phyloP scores from a whole-genome alignment of 202 grass and related monocot species.

The Tripidium arundinaceum region DNA sequence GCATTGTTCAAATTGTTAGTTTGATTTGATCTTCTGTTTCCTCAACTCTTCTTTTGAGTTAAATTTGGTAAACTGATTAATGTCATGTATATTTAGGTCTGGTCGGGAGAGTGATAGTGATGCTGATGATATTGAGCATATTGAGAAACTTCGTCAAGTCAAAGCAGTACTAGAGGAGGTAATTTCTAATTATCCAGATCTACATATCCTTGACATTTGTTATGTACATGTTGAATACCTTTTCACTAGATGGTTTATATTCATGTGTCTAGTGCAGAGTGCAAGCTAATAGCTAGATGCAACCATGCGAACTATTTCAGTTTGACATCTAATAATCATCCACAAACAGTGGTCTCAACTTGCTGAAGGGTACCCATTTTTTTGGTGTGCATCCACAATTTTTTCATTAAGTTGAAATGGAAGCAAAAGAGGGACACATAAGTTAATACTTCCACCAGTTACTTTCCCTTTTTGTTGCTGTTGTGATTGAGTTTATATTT shows the following conservation, averaged over 20 bases:
- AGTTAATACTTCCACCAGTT: neutral
- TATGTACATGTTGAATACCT: constrained; percentile 20
- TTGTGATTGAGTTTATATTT: neutral
- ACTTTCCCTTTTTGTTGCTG: neutral
- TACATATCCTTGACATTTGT: constrained; percentile 18
- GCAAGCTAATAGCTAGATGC: constrained; percentile 4
- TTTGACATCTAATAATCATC: no score
- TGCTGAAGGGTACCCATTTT: neutral
- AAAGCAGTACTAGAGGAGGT: constrained; percentile 99
- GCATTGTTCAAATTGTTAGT: constrained; percentile 5
- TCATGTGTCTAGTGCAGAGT: neutral
- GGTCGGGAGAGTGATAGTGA: constrained; percentile 98
- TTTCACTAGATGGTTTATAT: neutral
- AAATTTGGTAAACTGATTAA: constrained; percentile 21
- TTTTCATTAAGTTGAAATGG: constrained; percentile 12
- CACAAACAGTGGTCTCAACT: neutral
- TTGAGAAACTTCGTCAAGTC: constrained; percentile 99
- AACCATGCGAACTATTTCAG: constrained; percentile 6
- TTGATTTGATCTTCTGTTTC: neutral
- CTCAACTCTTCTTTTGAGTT: constrained; percentile 10
- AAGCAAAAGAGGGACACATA: neutral
- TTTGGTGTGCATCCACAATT: neutral
- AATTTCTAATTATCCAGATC: constrained; percentile 26
- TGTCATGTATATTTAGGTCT: constrained; percentile 51
- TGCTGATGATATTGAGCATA: constrained; percentile 84